Base-by-base conservation (phyloP, 2,329 filamentous ascomycete genomes). In the Dissoconium aciculare region DNA sequence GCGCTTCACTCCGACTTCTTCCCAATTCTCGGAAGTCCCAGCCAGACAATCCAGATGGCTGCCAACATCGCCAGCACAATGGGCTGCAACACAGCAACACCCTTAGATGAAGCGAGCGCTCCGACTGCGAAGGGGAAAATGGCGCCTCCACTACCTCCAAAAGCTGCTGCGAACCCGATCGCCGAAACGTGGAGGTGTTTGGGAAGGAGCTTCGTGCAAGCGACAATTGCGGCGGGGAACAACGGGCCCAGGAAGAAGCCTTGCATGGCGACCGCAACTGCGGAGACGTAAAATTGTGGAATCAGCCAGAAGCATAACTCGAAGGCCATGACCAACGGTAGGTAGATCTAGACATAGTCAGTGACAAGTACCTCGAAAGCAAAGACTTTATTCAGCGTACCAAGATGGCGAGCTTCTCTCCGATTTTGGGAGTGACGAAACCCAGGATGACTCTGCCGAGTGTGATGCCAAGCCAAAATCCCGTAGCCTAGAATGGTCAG, bases 401-500 rank as follows among this genome's bases (percentile, higher is more conserved):
- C 27, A 55, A 46, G 32, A 67, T 63, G 17, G 62, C 56, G 21
- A 63, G 49, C 50, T 77, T 81, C 57, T 87, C 82, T 0, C 81
- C 81, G 11, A 82, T 59, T 2, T 66, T 60, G 2, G 75, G 74
- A 1, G 82, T 91, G 3, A 85, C 60, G 43, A 91, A 89, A 0
- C 80, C 80, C 11, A 91, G 55, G 0, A 74, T 51, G 3, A 89
- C 59, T 2, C 83, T 63, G 0, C 83, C 82, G 0, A 82, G 53
- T 0, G 81, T 85, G 39, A 91, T 64, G 0, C 82, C 83, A 26
- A 82, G 66, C 83, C 83, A 92, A 57, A 87, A 91, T 0, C 80
- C 75, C 0, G 80, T 87, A 0, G 74, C 75, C 0, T 71, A 73
- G 58, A 89, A 71, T 8, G 8, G 19, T 23, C 19, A 23, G 19